phyloP scores from a whole-genome alignment of 768 basidiomycete species.

The Phylloporus sp. region DNA sequence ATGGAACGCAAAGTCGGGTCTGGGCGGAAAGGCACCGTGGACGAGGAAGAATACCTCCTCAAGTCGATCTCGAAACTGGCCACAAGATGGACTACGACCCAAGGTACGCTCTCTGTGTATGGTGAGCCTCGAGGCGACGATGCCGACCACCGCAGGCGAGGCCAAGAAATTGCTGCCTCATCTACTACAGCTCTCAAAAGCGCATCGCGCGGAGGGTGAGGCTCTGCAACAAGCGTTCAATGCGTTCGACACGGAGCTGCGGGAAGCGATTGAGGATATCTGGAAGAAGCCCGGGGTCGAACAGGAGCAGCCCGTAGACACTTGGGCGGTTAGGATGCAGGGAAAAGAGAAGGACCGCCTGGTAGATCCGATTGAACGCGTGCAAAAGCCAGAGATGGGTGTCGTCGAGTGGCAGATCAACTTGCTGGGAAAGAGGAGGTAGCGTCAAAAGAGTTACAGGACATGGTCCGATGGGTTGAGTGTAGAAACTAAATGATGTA shows the following conservation, averaged over 20 bases:
- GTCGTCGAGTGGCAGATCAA: conserved; percentile 20
- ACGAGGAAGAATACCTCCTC: conserved; percentile 93
- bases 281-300: conserved; percentile 46
- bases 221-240: conserved; percentile 57
- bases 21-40: conserved; percentile 89
- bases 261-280: conserved; percentile 54
- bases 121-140: neutral
- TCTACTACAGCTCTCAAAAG: conserved; percentile 60
- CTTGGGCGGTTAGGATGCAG: conserved; percentile 52
- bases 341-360: conserved; percentile 45
- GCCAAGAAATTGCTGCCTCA: conserved; percentile 66
- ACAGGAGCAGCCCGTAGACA: conserved; percentile 32
- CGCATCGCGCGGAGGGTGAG: conserved; percentile 63
- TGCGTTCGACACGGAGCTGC: conserved; percentile 53
- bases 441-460: neutral
- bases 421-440: conserved; percentile 15
- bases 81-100: conserved; percentile 52
- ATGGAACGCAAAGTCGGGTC: conserved; percentile 82
- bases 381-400: conserved; percentile 43
- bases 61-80: conserved; percentile 76
- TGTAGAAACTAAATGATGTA: neutral
- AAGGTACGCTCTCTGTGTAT: conserved; percentile 40
- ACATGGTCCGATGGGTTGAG: neutral
- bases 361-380: conserved; percentile 47
- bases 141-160: conserved; percentile 47